phyloP scores from a whole-genome alignment of 1,284 basidiomycete genomes.

The Peniophora sp. region DNA sequence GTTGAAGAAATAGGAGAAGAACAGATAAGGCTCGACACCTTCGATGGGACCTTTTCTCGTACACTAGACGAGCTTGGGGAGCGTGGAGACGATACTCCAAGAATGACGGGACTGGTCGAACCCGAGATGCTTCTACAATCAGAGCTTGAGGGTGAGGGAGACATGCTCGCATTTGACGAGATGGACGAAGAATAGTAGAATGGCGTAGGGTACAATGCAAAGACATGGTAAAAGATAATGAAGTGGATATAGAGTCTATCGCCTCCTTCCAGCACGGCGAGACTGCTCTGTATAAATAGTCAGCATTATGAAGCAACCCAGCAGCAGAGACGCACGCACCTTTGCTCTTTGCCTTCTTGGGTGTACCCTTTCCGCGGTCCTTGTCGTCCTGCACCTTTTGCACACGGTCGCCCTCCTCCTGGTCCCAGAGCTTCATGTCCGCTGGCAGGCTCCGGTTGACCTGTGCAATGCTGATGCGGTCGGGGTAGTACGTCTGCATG shows the following conservation, averaged over 20 bases:
- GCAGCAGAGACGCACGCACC: constrained; percentile 36
- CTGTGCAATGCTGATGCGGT: constrained; percentile 39
- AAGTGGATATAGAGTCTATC: constrained; percentile 4
- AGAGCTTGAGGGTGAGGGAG: background rate
- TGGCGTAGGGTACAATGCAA: too few species aligned
- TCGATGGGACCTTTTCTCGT: constrained; percentile 52
- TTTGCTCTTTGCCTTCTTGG: constrained; percentile 66
- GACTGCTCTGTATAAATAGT: constrained; percentile 16
- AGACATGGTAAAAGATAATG: background rate
- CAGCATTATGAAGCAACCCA: background rate
- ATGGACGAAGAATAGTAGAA: constrained; percentile 6
- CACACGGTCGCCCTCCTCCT: constrained; percentile 56
- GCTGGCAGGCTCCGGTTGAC: constrained; percentile 39
- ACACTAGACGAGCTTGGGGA: constrained; percentile 50
- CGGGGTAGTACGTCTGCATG: constrained; percentile 76
- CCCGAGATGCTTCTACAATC: too few species aligned
- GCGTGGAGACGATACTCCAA: constrained; percentile 10
- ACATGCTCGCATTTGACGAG: constrained; percentile 1
- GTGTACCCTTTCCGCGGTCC: constrained; percentile 72
- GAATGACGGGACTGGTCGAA: background rate
- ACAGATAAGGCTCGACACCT: constrained; percentile 42
- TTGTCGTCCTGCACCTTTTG: constrained; percentile 61
- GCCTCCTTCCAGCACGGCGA: constrained; percentile 15
- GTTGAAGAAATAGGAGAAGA: constrained; percentile 16
- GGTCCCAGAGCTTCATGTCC: constrained; percentile 53